Base-by-base conservation (phyloP, 371 early-diverging fungal species). In the Mortierella sp. region DNA sequence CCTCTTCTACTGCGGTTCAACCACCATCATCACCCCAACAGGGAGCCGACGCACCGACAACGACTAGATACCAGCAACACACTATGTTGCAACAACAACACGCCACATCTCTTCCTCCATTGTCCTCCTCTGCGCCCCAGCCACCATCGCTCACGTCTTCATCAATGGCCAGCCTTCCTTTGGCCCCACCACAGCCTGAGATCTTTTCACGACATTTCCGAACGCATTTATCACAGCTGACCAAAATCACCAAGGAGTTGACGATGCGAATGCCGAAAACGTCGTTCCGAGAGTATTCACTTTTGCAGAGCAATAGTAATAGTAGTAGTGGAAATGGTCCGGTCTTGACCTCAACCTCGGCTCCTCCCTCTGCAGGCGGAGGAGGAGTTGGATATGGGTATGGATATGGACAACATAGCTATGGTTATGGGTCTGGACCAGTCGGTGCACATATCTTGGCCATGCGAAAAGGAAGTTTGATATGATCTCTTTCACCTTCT, bases 381-480 rank as follows among this genome's bases (percentile, higher is more conserved):
- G 46, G 25, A n/a, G 58, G 50, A 52, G 48, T n/a, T 29, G 51
- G 25, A 12, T 1, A 45, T 26, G 46, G 51, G 55, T 59, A 62
- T 21, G 28, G 53, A 5, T 44, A 46, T 53, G 46, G 21, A 29
- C 21, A 57, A 68, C 28, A 69, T 75, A 55, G 74, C 64, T 64
- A 73, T 81, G 46, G 79, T 63, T 64, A 73, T 80, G 46, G 79
- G 64, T 64, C 71, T 56, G 58, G 81, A 65, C 68, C 82, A 57
- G 57, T 70, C 52, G 72, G 82, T 64, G 60, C 92, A 86, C 73
- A 97, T 93, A 47, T 92, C 93, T 18, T 91, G 89, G 71, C 92
- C 93, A 28, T 97, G 95, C 82, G 95, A 93, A 37, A 91, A 90
- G 29, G 81, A 15, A 93, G 87, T 81, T 94, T 93, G 71, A 97